Base-by-base conservation (phyloP, 768 basidiomycete genomes). In the Termitomyces heimii region DNA sequence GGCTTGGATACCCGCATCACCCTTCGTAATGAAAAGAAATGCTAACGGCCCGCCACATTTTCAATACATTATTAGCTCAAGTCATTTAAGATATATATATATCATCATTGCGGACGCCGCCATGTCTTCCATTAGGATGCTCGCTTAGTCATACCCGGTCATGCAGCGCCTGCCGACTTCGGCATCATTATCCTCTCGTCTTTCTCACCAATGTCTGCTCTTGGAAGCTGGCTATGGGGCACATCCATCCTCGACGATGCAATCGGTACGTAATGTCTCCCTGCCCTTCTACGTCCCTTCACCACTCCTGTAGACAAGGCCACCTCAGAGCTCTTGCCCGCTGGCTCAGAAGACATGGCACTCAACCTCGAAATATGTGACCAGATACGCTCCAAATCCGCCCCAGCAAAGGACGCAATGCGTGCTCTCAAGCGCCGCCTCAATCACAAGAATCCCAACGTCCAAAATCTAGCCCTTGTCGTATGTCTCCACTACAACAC, bases 361-460 rank as follows among this genome's bases (percentile, higher is more conserved):
- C 79, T 94, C 61, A 89, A 89, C 65, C 89, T 99, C 58, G 94
- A 98, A 70, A 92, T 98, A 77, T 94, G 93, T 62, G 97, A 99
- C 73, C 89, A 95, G 72, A 94, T 99, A 68, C 85, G 94, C 54
- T 92, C 92, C 6, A 95, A 96, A 76, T 83, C 89, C 42, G 87
- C 88, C 0, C 81, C 83, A 18, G 86, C 95, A 18, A 89, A 89
- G 72, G 85, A 89, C 59, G 89, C 96, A 4, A 90, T 94, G 86
- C 88, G 88, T 57, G 84, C 88, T 20, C 77, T 99, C 66, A 94
- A 94, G 72, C 82, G 86, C 26, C 82, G 95, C 50, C 76, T 98
- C 50, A 86, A 88, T 66, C 92, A 96, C 73, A 91, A 89, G 82
- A 99, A 99, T 70, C 94, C 94, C 0, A 96, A 98, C 64, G 94